A percentile compares a stretch with the other conserved stretches of the same genome.
phyloP scores from a whole-genome alignment of 345 rosid species.

The Eucalyptus coolabah region DNA sequence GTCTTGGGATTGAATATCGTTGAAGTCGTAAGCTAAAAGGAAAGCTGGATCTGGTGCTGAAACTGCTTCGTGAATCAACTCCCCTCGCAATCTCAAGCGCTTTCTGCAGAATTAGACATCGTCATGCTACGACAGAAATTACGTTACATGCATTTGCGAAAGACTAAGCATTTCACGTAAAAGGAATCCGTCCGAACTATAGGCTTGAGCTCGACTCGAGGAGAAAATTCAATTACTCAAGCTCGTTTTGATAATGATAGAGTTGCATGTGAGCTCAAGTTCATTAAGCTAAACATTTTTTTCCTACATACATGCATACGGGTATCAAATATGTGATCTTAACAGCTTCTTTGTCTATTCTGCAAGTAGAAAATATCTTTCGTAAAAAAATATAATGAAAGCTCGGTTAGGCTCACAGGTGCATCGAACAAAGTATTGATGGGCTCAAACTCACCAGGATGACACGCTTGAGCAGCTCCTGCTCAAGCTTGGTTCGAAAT shows the following conservation, averaged over 20 bases:
- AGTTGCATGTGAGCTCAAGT: neutral
- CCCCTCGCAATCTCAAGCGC: neutral
- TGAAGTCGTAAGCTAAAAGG: neutral
- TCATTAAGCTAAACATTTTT: neutral
- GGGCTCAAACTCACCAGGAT: fast-evolving
- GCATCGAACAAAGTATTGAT: neutral
- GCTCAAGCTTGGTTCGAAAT: neutral
- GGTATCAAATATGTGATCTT: neutral
- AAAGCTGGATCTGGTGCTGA: neutral
- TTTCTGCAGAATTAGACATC: neutral
- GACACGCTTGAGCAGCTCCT: fast-evolving
- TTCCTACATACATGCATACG: neutral
- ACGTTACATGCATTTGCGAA: neutral
- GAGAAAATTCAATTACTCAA: neutral
- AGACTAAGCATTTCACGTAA: neutral
- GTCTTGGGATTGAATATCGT: neutral
- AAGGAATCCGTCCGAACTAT: neutral
- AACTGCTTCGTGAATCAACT: neutral
- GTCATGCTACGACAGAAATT: neutral
- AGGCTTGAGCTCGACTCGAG: neutral
- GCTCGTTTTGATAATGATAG: neutral
- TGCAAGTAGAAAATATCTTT: neutral
- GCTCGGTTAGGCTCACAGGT: neutral
- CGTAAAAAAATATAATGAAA: neutral
- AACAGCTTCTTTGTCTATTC: neutral